These are phyloP conservation scores for Chlorella ohadii DNA, from an alignment of 139 green algal genomes.

Conservation along the genomic window DNA sequence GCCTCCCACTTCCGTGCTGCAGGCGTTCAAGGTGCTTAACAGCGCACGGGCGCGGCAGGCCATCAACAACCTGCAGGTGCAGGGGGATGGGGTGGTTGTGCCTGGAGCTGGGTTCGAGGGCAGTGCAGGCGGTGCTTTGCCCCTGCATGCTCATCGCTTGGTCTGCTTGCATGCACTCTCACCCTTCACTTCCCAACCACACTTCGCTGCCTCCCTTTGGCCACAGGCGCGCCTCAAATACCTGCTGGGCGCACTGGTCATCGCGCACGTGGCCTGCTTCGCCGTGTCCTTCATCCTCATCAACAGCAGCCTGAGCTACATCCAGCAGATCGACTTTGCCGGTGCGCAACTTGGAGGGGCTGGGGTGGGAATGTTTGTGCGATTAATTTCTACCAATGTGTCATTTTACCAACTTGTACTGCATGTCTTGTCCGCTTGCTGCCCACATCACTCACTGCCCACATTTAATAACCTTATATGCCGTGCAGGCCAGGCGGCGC, in stretches of 20 bases:
- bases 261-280: conserved; percentile 3
- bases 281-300: background rate
- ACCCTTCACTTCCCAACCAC: too few relatives aligned
- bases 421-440: too few relatives aligned
- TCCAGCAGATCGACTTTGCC: background rate
- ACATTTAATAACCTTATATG: too few relatives aligned
- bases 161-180: too few relatives aligned
- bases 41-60: background rate
- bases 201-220: background rate
- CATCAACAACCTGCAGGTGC: conserved; percentile 25
- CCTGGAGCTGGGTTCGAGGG: background rate
- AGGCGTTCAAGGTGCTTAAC: conserved; percentile 27
- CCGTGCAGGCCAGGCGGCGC: background rate
- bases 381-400: too few relatives aligned
- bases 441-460: too few relatives aligned
- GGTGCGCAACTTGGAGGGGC: background rate
- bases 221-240: background rate
- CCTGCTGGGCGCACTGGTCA: background rate
- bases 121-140: background rate
- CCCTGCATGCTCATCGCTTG: too few relatives aligned
- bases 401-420: too few relatives aligned
- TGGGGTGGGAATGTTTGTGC: too few relatives aligned
- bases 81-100: background rate
- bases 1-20: background rate
- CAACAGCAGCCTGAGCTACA: conserved; percentile 11